Conservation (phyloP, 495 filamentous ascomycete species). For the Talaromyces proteolyticus region DNA sequence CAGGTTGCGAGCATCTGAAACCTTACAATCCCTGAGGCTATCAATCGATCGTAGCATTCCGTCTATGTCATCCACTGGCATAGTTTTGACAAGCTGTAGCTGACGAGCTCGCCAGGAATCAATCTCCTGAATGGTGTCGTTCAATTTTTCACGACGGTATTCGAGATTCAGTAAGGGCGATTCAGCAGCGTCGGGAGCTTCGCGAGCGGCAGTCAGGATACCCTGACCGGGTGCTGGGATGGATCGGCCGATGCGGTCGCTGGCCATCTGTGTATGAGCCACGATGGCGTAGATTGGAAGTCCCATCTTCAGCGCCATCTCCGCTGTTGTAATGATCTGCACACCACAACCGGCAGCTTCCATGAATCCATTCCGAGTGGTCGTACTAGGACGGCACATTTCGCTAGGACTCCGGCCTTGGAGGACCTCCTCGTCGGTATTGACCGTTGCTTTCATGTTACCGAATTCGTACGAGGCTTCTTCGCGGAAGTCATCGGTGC, state of each 20-base stretch:
- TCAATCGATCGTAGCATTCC: background rate
- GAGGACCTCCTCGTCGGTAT: slow-evolving; percentile 5
- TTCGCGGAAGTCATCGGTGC: slow-evolving; percentile 13
- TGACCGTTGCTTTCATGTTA: slow-evolving; percentile 16
- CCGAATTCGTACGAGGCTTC: slow-evolving; percentile 12
- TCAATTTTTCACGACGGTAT: slow-evolving; percentile 10
- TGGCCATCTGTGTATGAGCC: slow-evolving; percentile 8
- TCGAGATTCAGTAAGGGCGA: slow-evolving; percentile 11
- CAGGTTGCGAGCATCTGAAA: background rate
- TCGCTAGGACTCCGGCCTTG: slow-evolving; percentile 10
- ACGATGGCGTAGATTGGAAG: slow-evolving; percentile 16
- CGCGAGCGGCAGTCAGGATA: slow-evolving; percentile 10
- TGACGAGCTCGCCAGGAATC: background rate
- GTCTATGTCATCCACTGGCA: background rate
- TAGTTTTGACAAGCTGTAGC: background rate
- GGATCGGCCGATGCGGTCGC: slow-evolving; percentile 15
- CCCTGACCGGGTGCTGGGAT: slow-evolving; percentile 19
- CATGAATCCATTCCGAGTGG: slow-evolving; percentile 13
- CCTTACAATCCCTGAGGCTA: background rate
- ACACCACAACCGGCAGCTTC: slow-evolving; percentile 15
- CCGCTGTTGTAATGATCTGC: slow-evolving; percentile 12
- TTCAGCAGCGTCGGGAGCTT: background rate
- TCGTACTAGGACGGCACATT: slow-evolving; percentile 13
- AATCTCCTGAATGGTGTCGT: background rate
- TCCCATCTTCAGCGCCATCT: slow-evolving; percentile 17